These are phyloP conservation scores for Debaryomyces psychrophilus DNA, from an alignment of 1,139 yeast genomes.

Conservation along the genomic window DNA sequence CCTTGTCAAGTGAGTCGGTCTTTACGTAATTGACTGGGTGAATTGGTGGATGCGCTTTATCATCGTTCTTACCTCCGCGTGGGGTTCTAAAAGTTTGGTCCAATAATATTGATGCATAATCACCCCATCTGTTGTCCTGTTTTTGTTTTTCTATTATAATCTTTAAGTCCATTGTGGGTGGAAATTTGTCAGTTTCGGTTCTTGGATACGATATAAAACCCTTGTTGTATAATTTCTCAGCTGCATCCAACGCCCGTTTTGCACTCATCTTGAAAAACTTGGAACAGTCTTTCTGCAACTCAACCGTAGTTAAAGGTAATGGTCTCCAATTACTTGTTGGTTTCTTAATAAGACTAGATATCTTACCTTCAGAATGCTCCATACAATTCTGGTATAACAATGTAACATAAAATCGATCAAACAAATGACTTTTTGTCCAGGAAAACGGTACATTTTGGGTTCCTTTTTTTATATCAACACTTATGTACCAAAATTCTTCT, in stretches of 20 bases:
- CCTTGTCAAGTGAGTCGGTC: conserved; percentile 35
- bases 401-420: conserved; percentile 69
- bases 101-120: conserved; percentile 41
- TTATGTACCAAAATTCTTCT: conserved; percentile 81
- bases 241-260: conserved; percentile 76
- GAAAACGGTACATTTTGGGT: conserved; percentile 42
- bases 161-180: conserved; percentile 69
- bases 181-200: conserved; percentile 93
- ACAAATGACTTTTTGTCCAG: conserved; percentile 75
- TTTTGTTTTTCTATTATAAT: conserved; percentile 63
- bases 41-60: conserved; percentile 98
- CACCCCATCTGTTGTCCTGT: conserved; percentile 52
- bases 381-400: conserved; percentile 71
- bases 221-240: conserved; percentile 81
- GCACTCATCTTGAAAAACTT: conserved; percentile 76
- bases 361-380: conserved; percentile 46
- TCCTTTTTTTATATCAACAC: conserved; percentile 51
- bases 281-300: conserved; percentile 85
- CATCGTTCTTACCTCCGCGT: conserved; percentile 80
- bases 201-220: conserved; percentile 95
- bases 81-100: conserved; percentile 56
- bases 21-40: conserved; percentile 73
- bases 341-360: conserved; percentile 54
- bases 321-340: conserved; percentile 84
- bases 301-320: conserved; percentile 93